These are phyloP conservation scores for Byssothecium circinans DNA, from an alignment of 2,329 filamentous ascomycete species.

Conservation along the genomic window DNA sequence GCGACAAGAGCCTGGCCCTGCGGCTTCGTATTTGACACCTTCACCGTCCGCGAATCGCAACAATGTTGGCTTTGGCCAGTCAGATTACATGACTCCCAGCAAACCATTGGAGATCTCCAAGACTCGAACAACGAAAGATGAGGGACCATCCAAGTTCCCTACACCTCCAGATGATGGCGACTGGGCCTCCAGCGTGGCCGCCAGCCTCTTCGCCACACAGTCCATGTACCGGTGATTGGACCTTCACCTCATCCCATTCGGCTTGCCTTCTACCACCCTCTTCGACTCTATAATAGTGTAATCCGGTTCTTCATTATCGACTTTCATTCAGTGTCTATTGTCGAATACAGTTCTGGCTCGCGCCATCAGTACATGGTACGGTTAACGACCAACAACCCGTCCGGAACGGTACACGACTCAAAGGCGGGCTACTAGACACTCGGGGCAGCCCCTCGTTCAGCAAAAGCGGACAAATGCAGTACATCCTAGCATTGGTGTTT, in stretches of 20 bases:
- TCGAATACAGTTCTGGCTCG: constrained; percentile 28
- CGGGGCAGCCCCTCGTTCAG: constrained; percentile 15
- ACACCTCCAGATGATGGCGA: constrained; percentile 92
- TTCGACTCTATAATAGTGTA: constrained; percentile 35
- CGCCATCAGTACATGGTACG: constrained; percentile 25
- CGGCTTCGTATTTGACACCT: constrained; percentile 68
- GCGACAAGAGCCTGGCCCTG: constrained; percentile 59
- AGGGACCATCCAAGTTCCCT: constrained; percentile 74
- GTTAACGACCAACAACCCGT: constrained; percentile 39
- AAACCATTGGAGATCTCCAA: constrained; percentile 70
- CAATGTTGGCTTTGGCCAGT: constrained; percentile 70
- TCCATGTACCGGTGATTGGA: constrained; percentile 38
- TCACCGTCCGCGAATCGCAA: constrained; percentile 83
- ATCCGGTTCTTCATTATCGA: constrained; percentile 28
- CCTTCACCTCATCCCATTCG: constrained; percentile 6
- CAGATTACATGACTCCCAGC: constrained; percentile 62
- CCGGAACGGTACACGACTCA: constrained; percentile 41
- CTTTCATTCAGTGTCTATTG: constrained; percentile 29
- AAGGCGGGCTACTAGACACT: constrained; percentile 20
- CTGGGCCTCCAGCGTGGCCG: constrained; percentile 82
- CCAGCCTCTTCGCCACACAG: constrained; percentile 59
- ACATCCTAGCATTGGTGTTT: constrained; percentile 34
- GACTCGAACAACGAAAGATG: constrained; percentile 45
- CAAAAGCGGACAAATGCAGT: constrained; percentile 23
- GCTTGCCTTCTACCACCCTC: constrained; percentile 31